A percentile compares a stretch with the other conserved stretches of the same genome.
Evolutionary conservation across 371 early-diverging fungal genomes (phyloP).

Genomic region (Mucor indicus): DNA sequence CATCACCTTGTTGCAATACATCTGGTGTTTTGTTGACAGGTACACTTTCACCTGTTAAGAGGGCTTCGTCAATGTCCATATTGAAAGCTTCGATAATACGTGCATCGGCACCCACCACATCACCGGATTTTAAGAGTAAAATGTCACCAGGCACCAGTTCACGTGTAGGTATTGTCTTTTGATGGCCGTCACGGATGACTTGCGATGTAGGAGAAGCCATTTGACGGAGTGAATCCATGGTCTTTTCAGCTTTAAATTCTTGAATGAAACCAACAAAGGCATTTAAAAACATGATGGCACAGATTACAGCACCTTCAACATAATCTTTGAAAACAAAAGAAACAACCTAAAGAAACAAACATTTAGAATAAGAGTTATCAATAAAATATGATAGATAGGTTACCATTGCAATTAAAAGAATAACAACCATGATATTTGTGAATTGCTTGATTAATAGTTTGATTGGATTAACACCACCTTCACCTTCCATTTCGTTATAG

Average conservation of each 20-base stretch:
- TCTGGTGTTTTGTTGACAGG: slow-evolving; percentile 34
- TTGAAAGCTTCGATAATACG: slow-evolving; percentile 82
- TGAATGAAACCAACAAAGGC: slow-evolving; percentile 85
- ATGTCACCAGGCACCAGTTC: slow-evolving; percentile 89
- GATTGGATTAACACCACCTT: slow-evolving; percentile 62
- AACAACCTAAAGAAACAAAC: slow-evolving; percentile 44
- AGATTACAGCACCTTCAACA: slow-evolving; percentile 71
- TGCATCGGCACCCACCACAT: slow-evolving; percentile 89
- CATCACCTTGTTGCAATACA: slow-evolving; percentile 25
- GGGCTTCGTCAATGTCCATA: slow-evolving; percentile 85
- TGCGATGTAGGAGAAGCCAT: slow-evolving; percentile 81
- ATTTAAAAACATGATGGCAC: slow-evolving; percentile 78
- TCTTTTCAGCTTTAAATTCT: slow-evolving; percentile 88
- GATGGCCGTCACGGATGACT: slow-evolving; percentile 81
- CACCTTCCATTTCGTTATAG: slow-evolving; percentile 67
- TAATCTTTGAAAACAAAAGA: slow-evolving; percentile 65
- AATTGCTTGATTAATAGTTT: slow-evolving; percentile 74
- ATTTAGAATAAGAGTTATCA: too few species aligned
- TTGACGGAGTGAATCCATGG: slow-evolving; percentile 85
- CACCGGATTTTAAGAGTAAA: slow-evolving; percentile 84
- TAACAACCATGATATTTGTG: slow-evolving; percentile 80
- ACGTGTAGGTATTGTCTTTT: slow-evolving; percentile 66
- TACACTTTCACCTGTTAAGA: slow-evolving; percentile 70
- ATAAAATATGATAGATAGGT: too few species aligned
- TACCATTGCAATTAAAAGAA: slow-evolving; percentile 73